Percentiles rank a stretch among this genome's conserved stretches.
phyloP scores from a whole-genome alignment of 805 yeast genomes.

The Wickerhamiella slavikovae region DNA sequence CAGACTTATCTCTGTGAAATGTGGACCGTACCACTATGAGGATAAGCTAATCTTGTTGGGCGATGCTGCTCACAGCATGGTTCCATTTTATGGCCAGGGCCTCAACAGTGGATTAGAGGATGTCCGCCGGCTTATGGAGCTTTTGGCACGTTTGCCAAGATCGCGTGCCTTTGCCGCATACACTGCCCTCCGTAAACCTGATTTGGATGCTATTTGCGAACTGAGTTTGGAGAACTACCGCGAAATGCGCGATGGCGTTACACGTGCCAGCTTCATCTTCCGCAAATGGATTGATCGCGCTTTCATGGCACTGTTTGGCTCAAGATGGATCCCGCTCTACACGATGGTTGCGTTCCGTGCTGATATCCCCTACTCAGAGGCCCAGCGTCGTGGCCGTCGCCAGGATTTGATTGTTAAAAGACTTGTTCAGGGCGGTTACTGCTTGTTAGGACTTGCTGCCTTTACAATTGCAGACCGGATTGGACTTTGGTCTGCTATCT shows the following conservation, averaged over 20 bases:
- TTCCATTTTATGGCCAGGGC: conserved; percentile 95
- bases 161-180: conserved; percentile 33
- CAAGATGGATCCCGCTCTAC: conserved; percentile 66
- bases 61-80: conserved; percentile 94
- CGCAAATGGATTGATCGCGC: conserved; percentile 50
- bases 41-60: conserved; percentile 56
- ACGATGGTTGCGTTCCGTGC: conserved; percentile 82
- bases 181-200: conserved; percentile 35
- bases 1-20: conserved; percentile 50
- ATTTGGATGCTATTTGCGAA: conserved; percentile 53
- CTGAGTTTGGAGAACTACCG: conserved; percentile 63
- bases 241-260: conserved; percentile 75
- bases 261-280: conserved; percentile 34
- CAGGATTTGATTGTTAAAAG: conserved; percentile 31
- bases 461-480: background rate
- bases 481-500: background rate
- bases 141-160: conserved; percentile 18
- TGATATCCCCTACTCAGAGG: conserved; percentile 58
- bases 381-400: conserved; percentile 30
- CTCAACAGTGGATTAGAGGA: conserved; percentile 95
- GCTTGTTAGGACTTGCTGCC: background rate
- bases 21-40: conserved; percentile 44
- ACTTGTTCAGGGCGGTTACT: too few relatives aligned
- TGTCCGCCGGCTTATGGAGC: conserved; percentile 41
- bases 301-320: conserved; percentile 37